These are phyloP conservation scores for Populus simonii DNA, from an alignment of 345 rosid genomes.

Conservation along the genomic window DNA sequence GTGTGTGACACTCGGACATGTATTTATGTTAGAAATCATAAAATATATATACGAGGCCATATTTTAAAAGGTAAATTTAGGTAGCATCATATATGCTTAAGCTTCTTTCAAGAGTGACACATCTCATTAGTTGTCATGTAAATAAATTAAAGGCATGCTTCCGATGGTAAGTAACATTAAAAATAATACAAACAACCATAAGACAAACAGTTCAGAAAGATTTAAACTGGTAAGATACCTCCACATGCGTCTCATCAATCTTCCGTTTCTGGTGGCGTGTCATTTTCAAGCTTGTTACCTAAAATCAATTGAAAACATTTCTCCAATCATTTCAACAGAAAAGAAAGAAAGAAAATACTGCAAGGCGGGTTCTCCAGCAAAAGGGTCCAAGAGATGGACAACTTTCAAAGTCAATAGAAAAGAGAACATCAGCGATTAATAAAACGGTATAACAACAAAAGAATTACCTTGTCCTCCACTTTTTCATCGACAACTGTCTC, in stretches of 20 bases:
- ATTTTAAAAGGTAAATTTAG: neutral
- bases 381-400: neutral
- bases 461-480: slow-evolving; percentile 90
- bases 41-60: too few species aligned
- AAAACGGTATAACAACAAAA: neutral
- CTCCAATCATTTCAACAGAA: slow-evolving; percentile 3
- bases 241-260: slow-evolving; percentile 96
- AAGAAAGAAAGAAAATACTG: neutral
- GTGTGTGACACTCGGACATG: neutral
- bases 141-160: neutral
- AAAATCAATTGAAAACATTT: neutral
- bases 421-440: neutral
- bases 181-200: neutral
- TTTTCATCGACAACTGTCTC: slow-evolving; percentile 92
- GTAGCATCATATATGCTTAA: neutral
- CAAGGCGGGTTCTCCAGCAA: slow-evolving; percentile 2
- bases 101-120: neutral
- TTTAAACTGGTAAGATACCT: slow-evolving; percentile 39
- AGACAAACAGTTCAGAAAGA: neutral
- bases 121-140: neutral
- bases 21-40: neutral
- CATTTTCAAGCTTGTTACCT: slow-evolving; percentile 97
- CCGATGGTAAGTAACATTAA: neutral
- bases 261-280: slow-evolving; percentile 96
- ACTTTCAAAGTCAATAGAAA: neutral